Evolutionary conservation across 1,139 yeast genomes (phyloP), one percentile per base, ranked within the genome.

Genomic region (Kluyveromyces sp.): DNA sequence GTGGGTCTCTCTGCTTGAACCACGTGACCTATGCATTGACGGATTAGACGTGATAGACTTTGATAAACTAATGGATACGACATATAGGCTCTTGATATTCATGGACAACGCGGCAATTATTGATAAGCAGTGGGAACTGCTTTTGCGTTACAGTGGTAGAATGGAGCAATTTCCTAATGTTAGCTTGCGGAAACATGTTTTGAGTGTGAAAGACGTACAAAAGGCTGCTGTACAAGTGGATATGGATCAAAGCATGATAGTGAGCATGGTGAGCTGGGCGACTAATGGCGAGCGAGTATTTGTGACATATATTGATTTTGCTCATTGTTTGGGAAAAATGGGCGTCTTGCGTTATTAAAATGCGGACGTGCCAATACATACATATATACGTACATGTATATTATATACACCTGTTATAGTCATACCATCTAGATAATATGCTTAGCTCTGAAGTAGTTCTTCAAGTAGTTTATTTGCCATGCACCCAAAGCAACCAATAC

Each of bases 371-470:
- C n/a, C 15, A 26, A 25, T 10, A 15, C 34, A 42, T 28, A 35
- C 25, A 34, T 34, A 31, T 36, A 37, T 35, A 31, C 28, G 34
- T 33, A 33, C 34, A 33, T 10, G 34, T 33, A 33, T 30, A 33
- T 4, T 10, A 33, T n/a, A 10, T 21, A 10, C 7, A 7, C 34
- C 34, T 10, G 8, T 10, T 7, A 7, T 30, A 30, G 7, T 30
- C 32, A 8, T 7, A 30, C 34, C 8, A 4, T 25, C 69, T 73
- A 90, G 57, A 90, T 83, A 61, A 90, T 90, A 65, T 90, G 97
- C 73, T 90, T 90, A 48, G 95, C 84, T 70, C 86, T 83, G 81
- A 90, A 90, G 74, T 86, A 90, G 66, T 85, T 83, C 72, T 96
- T 83, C 71, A 90, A 78, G 71, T 92, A 90, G 62, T 81, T 79